Conservation (phyloP, 208 protist genomes). For the Wallacemonas sp. region DNA sequence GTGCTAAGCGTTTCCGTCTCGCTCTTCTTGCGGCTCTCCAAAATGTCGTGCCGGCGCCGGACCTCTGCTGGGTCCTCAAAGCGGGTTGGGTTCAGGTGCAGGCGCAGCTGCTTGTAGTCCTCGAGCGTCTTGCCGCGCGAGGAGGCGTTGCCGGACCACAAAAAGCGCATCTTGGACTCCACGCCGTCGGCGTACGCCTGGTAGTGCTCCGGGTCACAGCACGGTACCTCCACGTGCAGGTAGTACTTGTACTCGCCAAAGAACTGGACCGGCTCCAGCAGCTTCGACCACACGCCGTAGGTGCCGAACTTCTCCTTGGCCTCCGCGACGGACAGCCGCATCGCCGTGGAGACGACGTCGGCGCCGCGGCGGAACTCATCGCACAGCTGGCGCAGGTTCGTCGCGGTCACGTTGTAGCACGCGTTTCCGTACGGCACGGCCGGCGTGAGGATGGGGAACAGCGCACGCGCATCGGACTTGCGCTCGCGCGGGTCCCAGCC, state of each 20-base stretch:
- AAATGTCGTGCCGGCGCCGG: conserved; percentile 38
- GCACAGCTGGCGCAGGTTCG: conserved; percentile 94
- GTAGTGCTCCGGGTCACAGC: conserved; percentile 75
- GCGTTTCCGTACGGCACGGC: conserved; percentile 97
- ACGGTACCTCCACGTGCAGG: conserved; percentile 77
- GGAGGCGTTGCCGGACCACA: conserved; percentile 81
- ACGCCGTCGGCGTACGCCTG: conserved; percentile 86
- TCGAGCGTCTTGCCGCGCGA: conserved; percentile 78
- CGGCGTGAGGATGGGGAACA: conserved; percentile 98
- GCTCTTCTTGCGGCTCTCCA: conserved; percentile 25
- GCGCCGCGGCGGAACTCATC: conserved; percentile 94
- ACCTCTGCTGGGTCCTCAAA: conserved; percentile 85
- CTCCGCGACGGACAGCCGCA: conserved; percentile 54
- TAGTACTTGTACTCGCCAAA: conserved; percentile 87
- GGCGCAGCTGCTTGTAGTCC: conserved; percentile 63
- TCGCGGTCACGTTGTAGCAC: conserved; percentile 96
- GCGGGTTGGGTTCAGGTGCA: conserved; percentile 75
- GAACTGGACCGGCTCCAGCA: conserved; percentile 80
- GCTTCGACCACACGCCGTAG: conserved; percentile 79
- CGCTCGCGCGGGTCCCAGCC: conserved; percentile 87
- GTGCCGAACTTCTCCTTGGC: conserved; percentile 53
- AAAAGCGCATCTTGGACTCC: conserved; percentile 83
- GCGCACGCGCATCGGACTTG: conserved; percentile 88
- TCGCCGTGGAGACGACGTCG: conserved; percentile 57
- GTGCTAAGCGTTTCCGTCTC: conserved; percentile 22